Evolutionary conservation across 495 filamentous ascomycete genomes (phyloP), one percentile per base, ranked within the genome.

Genomic region (Parachaetomium inaequale): DNA sequence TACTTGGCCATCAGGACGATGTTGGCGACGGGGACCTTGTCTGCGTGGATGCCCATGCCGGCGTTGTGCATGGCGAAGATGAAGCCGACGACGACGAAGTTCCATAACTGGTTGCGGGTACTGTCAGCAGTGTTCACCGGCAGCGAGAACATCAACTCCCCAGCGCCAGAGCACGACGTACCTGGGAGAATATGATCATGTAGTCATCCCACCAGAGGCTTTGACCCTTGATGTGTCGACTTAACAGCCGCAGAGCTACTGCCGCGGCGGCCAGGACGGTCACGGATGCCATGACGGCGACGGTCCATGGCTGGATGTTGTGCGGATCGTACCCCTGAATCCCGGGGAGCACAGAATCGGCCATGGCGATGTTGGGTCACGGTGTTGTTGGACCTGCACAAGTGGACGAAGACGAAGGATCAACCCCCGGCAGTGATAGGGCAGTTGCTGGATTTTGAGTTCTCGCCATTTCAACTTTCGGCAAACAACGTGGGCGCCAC

Each of bases 21-120:
- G 1, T 62, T 23, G 17, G 55, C 59, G 17, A 55, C 14, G 2
- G 59, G 21, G n/a, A 62, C 51, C 19, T 62, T 47, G 51, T 62
- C 59, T 32, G 59, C 59, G 59, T 62, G 59, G 21, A 62, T 55
- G 50, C 59, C 59, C 59, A 62, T 62, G 25, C 59, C 59, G 26
- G 50, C 50, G 14, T 28, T 7, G 32, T 62, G 54, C 59, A 62
- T 62, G 59, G 50, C 59, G 15, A 62, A 62, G 29, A 62, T 62
- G 40, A 62, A 62, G 28, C 59, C 59, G 32, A 62, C 59, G 7
- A 46, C 42, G 25, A 62, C 4, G 43, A 55, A 49, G 29, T 62
- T 62, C 59, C 59, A 62, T 14, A 55, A 1, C 59, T 62, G 26
- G 46, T 3, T 17, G 8, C 17, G 17, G n/a, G 4, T 21, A 17